phyloP scores from a whole-genome alignment of 2,329 filamentous ascomycete genomes.

The Pyrenophora seminiperda region DNA sequence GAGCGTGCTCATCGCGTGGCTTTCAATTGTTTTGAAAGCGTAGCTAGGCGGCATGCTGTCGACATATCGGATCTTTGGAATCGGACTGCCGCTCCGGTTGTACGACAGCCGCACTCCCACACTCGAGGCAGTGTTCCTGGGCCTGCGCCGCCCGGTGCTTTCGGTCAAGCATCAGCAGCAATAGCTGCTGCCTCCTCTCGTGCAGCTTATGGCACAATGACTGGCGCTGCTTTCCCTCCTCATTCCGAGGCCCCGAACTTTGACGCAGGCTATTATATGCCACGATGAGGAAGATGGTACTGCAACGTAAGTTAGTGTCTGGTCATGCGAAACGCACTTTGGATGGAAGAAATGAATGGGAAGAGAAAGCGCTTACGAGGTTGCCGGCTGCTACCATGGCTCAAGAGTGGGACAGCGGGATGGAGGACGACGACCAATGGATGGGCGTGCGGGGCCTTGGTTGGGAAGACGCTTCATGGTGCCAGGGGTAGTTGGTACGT shows the following conservation, averaged over 20 bases:
- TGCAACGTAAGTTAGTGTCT: not conserved
- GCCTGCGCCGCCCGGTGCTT: not conserved
- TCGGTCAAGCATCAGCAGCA: not conserved
- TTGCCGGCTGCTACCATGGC: not conserved
- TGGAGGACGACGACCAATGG: not conserved
- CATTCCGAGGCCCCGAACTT: slow-evolving; percentile 3
- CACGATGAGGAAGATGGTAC: not conserved
- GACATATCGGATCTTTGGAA: slow-evolving; percentile 17
- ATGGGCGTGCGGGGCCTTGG: too few species aligned
- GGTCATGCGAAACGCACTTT: not conserved
- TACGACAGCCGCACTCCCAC: not conserved
- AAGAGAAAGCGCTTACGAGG: not conserved
- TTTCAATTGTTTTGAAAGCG: slow-evolving; percentile 23
- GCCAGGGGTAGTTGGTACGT: too few species aligned
- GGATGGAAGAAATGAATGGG: not conserved
- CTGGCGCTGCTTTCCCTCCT: not conserved
- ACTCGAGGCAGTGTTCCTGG: not conserved
- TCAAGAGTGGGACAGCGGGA: not conserved
- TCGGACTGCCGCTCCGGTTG: slow-evolving; percentile 3
- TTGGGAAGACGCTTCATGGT: too few species aligned
- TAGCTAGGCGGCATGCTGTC: slow-evolving; percentile 25
- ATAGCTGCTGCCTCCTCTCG: not conserved
- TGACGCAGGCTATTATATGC: slow-evolving; percentile 7
- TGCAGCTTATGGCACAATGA: slow-evolving; percentile 7
- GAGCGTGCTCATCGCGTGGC: slow-evolving; percentile 31